phyloP scores from a whole-genome alignment of 2,329 filamentous ascomycete species.

The Knufia fluminis region DNA sequence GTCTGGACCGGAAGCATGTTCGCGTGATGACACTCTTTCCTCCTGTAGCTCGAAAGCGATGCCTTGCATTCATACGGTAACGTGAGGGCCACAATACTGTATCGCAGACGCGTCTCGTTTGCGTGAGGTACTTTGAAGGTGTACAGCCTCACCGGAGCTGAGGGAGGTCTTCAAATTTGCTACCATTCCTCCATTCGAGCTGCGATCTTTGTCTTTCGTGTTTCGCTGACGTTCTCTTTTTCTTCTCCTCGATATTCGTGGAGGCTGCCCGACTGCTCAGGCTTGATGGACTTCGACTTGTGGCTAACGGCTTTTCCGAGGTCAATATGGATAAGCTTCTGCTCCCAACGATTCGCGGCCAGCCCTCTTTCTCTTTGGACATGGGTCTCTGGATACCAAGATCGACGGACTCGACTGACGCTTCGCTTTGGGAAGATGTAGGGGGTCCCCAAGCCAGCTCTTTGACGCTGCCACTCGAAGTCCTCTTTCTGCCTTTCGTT shows the following conservation, averaged over 20 bases:
- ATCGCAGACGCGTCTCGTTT: too few relatives aligned
- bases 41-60: too few relatives aligned
- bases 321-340: too few relatives aligned
- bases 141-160: too few relatives aligned
- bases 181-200: slow-evolving; percentile 1
- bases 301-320: not conserved
- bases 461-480: not conserved
- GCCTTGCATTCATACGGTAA: not conserved
- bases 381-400: too few relatives aligned
- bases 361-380: too few relatives aligned
- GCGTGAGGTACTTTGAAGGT: too few relatives aligned
- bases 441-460: not conserved
- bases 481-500: not conserved
- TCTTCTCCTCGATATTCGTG: not conserved
- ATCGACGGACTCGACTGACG: too few relatives aligned
- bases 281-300: not conserved
- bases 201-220: not conserved
- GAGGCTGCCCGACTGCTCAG: not conserved
- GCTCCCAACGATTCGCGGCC: too few relatives aligned
- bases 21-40: too few relatives aligned
- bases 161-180: not conserved
- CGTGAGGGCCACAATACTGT: not conserved
- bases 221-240: not conserved
- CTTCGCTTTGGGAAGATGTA: not conserved
- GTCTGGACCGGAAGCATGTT: too few relatives aligned